phyloP scores from a whole-genome alignment of 2,329 filamentous ascomycete species.

The Aspergillus persii region DNA sequence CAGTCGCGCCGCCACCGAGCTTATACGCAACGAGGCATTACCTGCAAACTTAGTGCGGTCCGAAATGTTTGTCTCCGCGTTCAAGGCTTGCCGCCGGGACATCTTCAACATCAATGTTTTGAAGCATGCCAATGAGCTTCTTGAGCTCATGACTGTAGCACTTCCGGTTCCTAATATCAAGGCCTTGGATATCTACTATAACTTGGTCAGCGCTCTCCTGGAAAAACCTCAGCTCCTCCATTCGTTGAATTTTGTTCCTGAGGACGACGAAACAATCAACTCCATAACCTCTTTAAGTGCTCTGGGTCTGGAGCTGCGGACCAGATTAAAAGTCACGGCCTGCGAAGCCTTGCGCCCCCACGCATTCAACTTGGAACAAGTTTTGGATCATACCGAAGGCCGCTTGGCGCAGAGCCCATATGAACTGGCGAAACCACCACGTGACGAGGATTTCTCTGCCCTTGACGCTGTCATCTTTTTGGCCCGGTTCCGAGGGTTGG shows the following conservation, averaged over 20 bases:
- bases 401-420: background rate
- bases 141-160: slow-evolving; percentile 59
- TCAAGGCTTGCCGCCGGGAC: slow-evolving; percentile 73
- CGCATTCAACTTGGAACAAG: slow-evolving; percentile 27
- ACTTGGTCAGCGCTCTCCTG: slow-evolving; percentile 25
- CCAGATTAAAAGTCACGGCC: slow-evolving; percentile 24
- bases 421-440: too few species aligned
- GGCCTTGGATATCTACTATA: slow-evolving; percentile 30
- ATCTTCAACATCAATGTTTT: slow-evolving; percentile 71
- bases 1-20: slow-evolving; percentile 58
- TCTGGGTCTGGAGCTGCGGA: slow-evolving; percentile 26
- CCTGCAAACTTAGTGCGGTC: slow-evolving; percentile 45
- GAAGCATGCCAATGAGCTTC: slow-evolving; percentile 60
- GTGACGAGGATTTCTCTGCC: slow-evolving; percentile 22
- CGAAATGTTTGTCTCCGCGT: slow-evolving; percentile 67
- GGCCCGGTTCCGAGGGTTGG: too few species aligned
- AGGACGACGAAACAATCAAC: too few species aligned
- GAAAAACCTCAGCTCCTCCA: slow-evolving; percentile 29
- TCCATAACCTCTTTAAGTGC: slow-evolving; percentile 5
- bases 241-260: slow-evolving; percentile 14
- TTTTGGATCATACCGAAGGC: slow-evolving; percentile 20
- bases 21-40: slow-evolving; percentile 56
- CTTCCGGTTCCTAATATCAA: slow-evolving; percentile 30
- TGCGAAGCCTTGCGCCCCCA: slow-evolving; percentile 27
- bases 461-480: slow-evolving; percentile 2